Base-by-base conservation (phyloP, 192 early-diverging fungal species). In the Backusella mclennaniae region DNA sequence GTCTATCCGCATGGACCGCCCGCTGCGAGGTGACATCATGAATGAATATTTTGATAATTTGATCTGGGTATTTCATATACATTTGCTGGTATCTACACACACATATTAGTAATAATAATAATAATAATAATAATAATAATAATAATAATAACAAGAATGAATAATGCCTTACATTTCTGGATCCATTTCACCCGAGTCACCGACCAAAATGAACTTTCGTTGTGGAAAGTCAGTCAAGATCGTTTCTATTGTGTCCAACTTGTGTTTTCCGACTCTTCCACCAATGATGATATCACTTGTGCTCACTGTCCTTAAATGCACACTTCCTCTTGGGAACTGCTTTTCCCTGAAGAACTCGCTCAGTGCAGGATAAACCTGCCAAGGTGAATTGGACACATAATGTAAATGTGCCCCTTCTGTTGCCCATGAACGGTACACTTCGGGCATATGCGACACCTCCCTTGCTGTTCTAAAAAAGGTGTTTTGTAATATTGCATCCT, bases 111-210 rank as follows among this genome's bases (percentile, higher is more conserved):
- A 59, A 14, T 12, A 11, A 11, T 4, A 44, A 35, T n/a, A 38
- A 17, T 4, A 44, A 35, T n/a, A 38, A 17, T 4, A 44, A 35
- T n/a, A 38, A 17, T 4, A 59, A 14, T 12, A 11, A 11, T 12
- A 35, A 31, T 23, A 35, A 17, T 4, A 44, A 35, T n/a, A 38
- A 17, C 11, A 44, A 1, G 31, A 49, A 38, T 31, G 3, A 15
- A 42, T 23, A 11, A 14, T 46, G 44, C 1, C 79, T 79, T 86
- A 97, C 71, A 93, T 91, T 81, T 98, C 95, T 66, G 95, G 86
- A 73, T 98, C 97, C 39, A 92, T 85, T 82, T 98, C 95, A 52
- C 95, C 97, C 69, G 91, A 90, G 78, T 98, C 97, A 26, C 97
- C 97, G 5, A 98, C 89, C 12, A 98, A 84, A 72, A 98, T 92